phyloP scores from a whole-genome alignment of 345 rosid genomes.

The Psidium guajava region DNA sequence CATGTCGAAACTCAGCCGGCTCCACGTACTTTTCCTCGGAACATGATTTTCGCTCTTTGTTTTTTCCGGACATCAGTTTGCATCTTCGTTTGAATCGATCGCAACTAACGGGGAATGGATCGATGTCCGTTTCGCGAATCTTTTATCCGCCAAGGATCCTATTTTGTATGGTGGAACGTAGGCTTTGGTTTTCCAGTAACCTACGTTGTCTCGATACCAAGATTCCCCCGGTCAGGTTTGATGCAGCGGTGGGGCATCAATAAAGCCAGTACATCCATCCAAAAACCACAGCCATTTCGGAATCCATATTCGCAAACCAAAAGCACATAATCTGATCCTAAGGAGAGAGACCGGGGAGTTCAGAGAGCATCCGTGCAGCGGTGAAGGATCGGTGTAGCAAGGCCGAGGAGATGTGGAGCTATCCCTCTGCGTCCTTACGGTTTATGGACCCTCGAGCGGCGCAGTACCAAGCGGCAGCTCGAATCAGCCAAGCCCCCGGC shows the following conservation, averaged over 20 bases:
- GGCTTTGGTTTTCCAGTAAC: not conserved
- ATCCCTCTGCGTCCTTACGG: conserved; percentile 85
- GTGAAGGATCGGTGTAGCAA: conserved; percentile 40
- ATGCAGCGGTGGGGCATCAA: not conserved
- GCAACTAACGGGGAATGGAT: not conserved
- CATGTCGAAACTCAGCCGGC: too few species aligned
- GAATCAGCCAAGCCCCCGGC: conserved; percentile 82
- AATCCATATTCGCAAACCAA: not conserved
- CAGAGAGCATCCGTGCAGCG: conserved; percentile 47
- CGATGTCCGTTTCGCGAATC: not conserved
- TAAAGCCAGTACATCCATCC: not conserved
- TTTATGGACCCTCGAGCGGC: conserved; percentile 82
- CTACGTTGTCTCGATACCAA: not conserved
- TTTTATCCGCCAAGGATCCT: not conserved
- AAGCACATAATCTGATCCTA: conserved; percentile 24
- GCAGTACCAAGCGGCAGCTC: conserved; percentile 81
- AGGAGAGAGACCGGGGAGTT: conserved; percentile 64
- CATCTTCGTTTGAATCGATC: not conserved
- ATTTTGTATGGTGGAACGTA: not conserved
- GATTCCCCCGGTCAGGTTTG: not conserved
- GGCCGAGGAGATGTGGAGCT: conserved; percentile 91
- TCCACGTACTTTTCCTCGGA: not conserved
- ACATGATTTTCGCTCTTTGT: too few species aligned
- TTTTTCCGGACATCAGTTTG: not conserved
- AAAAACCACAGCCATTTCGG: not conserved